A percentile compares a stretch with the other conserved stretches of the same genome.
These are phyloP conservation scores for Sarocladium strictum DNA, from an alignment of 2,329 filamentous ascomycete genomes.

Conservation along the genomic window DNA sequence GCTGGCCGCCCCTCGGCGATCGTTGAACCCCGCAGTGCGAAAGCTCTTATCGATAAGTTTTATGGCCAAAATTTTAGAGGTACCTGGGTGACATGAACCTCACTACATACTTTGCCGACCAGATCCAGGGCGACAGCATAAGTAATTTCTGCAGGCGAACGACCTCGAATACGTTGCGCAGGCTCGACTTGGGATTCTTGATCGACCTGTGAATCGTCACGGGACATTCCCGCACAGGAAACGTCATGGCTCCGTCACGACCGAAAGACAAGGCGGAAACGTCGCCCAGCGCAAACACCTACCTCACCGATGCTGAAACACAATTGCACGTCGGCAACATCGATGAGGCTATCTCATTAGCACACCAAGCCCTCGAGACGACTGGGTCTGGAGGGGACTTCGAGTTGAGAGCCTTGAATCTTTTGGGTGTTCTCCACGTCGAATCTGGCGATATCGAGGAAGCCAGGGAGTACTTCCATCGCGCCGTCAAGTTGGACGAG, in stretches of 20 bases:
- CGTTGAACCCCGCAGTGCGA: slow-evolving; percentile 19
- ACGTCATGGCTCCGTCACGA: slow-evolving; percentile 35
- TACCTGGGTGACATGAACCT: neutral
- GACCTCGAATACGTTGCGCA: too few species aligned
- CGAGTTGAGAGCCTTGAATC: slow-evolving; percentile 61
- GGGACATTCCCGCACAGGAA: neutral
- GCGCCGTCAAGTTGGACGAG: slow-evolving; percentile 69
- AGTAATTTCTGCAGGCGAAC: slow-evolving; percentile 7
- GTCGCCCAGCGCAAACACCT: slow-evolving; percentile 21
- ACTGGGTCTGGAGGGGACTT: slow-evolving; percentile 40
- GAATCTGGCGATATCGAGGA: slow-evolving; percentile 76
- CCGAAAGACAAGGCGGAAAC: slow-evolving; percentile 25
- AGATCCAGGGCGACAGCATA: neutral
- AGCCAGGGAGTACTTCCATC: slow-evolving; percentile 65
- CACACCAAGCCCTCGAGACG: slow-evolving; percentile 35
- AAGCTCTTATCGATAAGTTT: slow-evolving; percentile 25
- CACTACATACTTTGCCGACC: neutral
- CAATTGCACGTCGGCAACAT: slow-evolving; percentile 36
- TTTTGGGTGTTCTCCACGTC: slow-evolving; percentile 76
- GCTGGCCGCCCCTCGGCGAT: slow-evolving; percentile 10
- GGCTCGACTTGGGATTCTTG: too few species aligned
- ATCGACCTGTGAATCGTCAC: too few species aligned
- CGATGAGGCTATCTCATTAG: slow-evolving; percentile 33
- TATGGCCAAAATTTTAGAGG: slow-evolving; percentile 22
- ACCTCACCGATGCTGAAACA: slow-evolving; percentile 33